Conservation (phyloP, 2,329 filamentous ascomycete genomes). For the Alternaria alternata region DNA sequence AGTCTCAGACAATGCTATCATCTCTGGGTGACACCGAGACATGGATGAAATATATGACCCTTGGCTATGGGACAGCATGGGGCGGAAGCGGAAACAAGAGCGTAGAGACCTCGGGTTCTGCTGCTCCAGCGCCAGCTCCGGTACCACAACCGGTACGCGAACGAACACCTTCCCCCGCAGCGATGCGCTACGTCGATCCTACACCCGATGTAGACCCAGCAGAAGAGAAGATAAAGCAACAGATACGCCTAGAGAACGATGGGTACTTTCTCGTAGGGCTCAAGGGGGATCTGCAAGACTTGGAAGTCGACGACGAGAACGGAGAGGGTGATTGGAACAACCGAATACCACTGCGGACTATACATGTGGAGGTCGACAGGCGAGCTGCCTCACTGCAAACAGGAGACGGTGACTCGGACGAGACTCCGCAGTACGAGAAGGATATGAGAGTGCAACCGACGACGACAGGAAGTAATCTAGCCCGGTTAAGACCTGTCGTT, state of each 20-base stretch:
- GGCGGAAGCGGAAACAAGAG: slow-evolving; percentile 42
- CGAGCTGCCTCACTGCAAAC: slow-evolving; percentile 40
- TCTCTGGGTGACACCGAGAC: slow-evolving; percentile 56
- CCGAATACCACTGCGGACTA: slow-evolving; percentile 69
- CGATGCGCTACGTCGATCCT: slow-evolving; percentile 49
- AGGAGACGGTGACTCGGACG: slow-evolving; percentile 27
- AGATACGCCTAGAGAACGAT: slow-evolving; percentile 54
- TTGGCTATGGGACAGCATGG: slow-evolving; percentile 57
- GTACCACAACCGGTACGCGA: slow-evolving; percentile 1
- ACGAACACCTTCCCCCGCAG: slow-evolving; percentile 30
- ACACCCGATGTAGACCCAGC: slow-evolving; percentile 56
- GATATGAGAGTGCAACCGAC: slow-evolving; percentile 20
- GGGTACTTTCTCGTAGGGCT: slow-evolving; percentile 74
- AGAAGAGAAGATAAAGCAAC: slow-evolving; percentile 68
- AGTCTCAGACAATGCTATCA: slow-evolving; percentile 39
- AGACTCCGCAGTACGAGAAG: slow-evolving; percentile 31
- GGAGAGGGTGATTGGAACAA: slow-evolving; percentile 49
- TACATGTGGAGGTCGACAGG: slow-evolving; percentile 70
- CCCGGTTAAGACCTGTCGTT: slow-evolving; percentile 70
- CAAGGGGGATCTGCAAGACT: slow-evolving; percentile 68
- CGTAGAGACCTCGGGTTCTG: neutral
- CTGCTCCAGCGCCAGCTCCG: neutral
- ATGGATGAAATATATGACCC: slow-evolving; percentile 61
- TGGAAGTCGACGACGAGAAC: slow-evolving; percentile 55
- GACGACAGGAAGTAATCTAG: slow-evolving; percentile 16